These are phyloP conservation scores for Apiospora malaysiana DNA, from an alignment of 2,329 filamentous ascomycete species.

Conservation along the genomic window DNA sequence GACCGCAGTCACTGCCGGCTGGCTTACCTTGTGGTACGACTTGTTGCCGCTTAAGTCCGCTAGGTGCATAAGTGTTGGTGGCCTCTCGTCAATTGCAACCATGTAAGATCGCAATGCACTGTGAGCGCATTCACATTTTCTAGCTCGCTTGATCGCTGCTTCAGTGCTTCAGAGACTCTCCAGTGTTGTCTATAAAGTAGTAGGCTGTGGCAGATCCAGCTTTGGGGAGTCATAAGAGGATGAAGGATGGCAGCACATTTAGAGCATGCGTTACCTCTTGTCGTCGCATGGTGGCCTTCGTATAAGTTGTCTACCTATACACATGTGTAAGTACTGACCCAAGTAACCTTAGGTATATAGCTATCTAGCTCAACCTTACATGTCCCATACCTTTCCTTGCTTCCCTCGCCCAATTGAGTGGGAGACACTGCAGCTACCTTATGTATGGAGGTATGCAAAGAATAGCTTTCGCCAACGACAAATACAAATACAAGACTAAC, in stretches of 20 bases:
- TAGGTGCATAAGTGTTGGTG: slow-evolving; percentile 4
- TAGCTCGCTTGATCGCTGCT: not conserved
- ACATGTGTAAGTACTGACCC: too few species aligned
- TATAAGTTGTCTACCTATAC: not conserved
- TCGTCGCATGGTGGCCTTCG: not conserved
- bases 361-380: too few species aligned
- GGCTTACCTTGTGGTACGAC: not conserved
- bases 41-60: slow-evolving; percentile 11
- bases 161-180: not conserved
- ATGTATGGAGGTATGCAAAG: too few species aligned
- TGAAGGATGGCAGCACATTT: not conserved
- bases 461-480: too few species aligned
- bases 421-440: too few species aligned
- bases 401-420: too few species aligned
- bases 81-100: not conserved
- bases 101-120: not conserved
- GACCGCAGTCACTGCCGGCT: not conserved
- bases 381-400: too few species aligned
- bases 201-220: too few species aligned
- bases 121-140: not conserved
- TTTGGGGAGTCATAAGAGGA: not conserved
- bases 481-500: too few species aligned
- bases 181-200: not conserved
- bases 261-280: not conserved
- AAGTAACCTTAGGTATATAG: too few species aligned